Base-by-base conservation (phyloP, 345 rosid genomes). In the Moringa oleifera region DNA sequence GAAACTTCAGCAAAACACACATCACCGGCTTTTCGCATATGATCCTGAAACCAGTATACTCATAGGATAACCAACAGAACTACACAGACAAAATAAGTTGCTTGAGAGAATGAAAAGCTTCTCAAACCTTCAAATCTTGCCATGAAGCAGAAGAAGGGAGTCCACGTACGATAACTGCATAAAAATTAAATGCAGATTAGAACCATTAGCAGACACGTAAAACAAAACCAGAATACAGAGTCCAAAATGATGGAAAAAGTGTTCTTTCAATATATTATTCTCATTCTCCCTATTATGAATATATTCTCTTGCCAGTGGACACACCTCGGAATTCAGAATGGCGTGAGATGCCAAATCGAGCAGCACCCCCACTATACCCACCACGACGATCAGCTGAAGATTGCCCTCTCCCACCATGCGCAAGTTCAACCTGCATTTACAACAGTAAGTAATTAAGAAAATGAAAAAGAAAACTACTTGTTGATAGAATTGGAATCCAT, bases 11-110 rank as follows among this genome's bases (percentile, higher is more conserved):
- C 95, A 77, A 89, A 92, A 73, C 96, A 87, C 66, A 92, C 98
- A 75, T 92, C 95, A 0, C 98, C 98, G 45, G 96, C 98, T 79
- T 89, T 92, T 45, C 96, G 71, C 98, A 92, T 92, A 73, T 92
- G 95, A 73, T 89, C 98, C 96, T 92, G 90, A 62, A 66, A 73
- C 28, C 37, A 62, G 52, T 55, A 53, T 57, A 59, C 50, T n/a
- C 16, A 71, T 41, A 66, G 37, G 23, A 20, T 56, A 31, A 70
- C 13, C 46, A 54, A 22, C 50, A 66, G 18, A 59, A 59, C 31
- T 24, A 11, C 6, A 47, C 18, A 57, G 20, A 21, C 20, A 37
- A 51, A 28, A 60, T n/a, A 17, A 12, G 22, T 23, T 23, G 7
- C n/a, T 69, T 13, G 18, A 36, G 18, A 68, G 25, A 2, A 62